Conservation (phyloP, 495 filamentous ascomycete species). For the Recurvomyces mirabilis region DNA sequence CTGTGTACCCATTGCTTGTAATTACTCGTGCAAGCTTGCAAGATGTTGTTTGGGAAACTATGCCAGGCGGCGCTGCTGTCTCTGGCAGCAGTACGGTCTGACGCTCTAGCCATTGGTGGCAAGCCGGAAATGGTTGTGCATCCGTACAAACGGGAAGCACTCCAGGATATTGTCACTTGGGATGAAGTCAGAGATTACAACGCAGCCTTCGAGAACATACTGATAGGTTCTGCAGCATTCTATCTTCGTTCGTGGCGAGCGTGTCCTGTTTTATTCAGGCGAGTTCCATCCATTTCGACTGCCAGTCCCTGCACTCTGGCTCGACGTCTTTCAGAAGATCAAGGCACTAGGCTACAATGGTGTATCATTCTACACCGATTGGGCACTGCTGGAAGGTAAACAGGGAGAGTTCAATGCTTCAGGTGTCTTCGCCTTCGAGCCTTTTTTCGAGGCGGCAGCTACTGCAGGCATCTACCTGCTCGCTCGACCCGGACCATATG, state of each 20-base stretch:
- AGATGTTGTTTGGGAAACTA: conserved; percentile 3
- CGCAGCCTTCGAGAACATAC: not conserved
- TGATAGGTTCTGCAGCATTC: conserved; percentile 59
- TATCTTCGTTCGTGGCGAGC: conserved; percentile 50
- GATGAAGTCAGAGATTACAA: conserved; percentile 1
- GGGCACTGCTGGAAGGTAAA: conserved; percentile 69
- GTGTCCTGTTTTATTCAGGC: conserved; percentile 60
- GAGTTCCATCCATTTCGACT: conserved; percentile 37
- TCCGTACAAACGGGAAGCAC: conserved; percentile 26
- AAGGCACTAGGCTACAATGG: conserved; percentile 59
- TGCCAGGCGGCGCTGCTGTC: conserved; percentile 10
- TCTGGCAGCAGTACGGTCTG: conserved; percentile 1
- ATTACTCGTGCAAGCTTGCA: not conserved
- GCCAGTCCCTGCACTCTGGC: conserved; percentile 59
- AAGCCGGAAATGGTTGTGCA: conserved; percentile 1
- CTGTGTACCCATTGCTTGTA: too few relatives aligned
- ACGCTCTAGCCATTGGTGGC: conserved; percentile 4
- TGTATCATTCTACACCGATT: conserved; percentile 53
- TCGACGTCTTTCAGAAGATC: conserved; percentile 71
- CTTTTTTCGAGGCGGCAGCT: conserved; percentile 60
- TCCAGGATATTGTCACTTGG: conserved; percentile 32
- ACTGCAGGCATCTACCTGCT: conserved; percentile 63
- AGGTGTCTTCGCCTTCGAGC: conserved; percentile 56
- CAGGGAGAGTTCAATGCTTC: conserved; percentile 55
- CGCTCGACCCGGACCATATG: conserved; percentile 60